Evolutionary conservation across 202 grass and related monocot genomes (phyloP).

Genomic region (Dendrocalamus latiflorus): DNA sequence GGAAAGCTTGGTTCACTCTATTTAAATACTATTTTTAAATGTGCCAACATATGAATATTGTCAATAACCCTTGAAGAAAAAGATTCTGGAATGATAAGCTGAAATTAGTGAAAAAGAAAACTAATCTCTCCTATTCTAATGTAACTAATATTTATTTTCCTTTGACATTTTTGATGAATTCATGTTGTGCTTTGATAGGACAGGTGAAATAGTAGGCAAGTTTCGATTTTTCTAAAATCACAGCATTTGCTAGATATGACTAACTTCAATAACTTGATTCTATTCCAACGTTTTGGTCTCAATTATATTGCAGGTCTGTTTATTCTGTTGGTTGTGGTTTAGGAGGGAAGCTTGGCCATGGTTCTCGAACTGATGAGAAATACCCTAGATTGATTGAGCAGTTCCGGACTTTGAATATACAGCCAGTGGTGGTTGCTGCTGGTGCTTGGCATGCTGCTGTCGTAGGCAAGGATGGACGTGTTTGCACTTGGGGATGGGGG

Average conservation of each 20-base stretch:
- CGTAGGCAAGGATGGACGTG: constrained; percentile 71
- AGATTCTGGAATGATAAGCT: not conserved
- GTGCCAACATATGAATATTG: not conserved
- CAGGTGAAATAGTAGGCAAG: not conserved
- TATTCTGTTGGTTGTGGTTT: constrained; percentile 94
- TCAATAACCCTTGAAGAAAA: not conserved
- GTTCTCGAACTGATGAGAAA: constrained; percentile 75
- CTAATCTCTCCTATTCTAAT: not conserved
- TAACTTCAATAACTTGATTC: not conserved
- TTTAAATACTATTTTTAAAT: not conserved
- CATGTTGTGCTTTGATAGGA: not conserved
- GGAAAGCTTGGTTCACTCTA: not conserved
- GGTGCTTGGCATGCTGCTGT: constrained; percentile 91
- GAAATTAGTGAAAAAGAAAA: not conserved
- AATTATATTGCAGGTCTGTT: constrained; percentile 53
- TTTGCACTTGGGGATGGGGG: constrained; percentile 97
- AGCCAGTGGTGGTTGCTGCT: constrained; percentile 77
- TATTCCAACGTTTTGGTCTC: not conserved
- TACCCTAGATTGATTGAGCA: constrained; percentile 82
- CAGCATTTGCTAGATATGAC: not conserved
- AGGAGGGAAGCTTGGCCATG: constrained; percentile 89
- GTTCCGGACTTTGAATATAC: constrained; percentile 65
- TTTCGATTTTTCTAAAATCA: not conserved
- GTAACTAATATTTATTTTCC: not conserved
- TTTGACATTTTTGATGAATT: not conserved